Evolutionary conservation across 2,329 filamentous ascomycete species (phyloP), one percentile per base, ranked within the genome.

Genomic region (Alternaria postmessia): DNA sequence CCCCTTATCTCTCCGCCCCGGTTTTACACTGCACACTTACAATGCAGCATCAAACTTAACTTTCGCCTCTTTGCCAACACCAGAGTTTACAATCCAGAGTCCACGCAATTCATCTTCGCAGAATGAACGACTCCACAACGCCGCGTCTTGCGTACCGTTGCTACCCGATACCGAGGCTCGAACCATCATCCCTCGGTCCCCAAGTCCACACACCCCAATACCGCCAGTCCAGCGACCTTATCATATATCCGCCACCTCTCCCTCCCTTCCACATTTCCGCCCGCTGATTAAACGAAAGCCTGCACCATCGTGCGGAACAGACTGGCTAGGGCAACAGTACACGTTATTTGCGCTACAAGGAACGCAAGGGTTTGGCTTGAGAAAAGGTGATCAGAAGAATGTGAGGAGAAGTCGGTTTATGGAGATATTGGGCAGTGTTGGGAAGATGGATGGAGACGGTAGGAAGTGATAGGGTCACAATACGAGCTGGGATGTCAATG

Each of bases 301-400:
- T 1, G 65, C 38, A 1, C 60, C 65, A 4, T 39, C 54, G 1
- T 55, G 65, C 3, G 65, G 62, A 2, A 11, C 34, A 5, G 62
- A 65, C 7, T 67, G 62, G 62, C 16, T 65, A 0, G 41, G 55
- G 14, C 64, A 67, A 22, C 58, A 54, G 52, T 53, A 65, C 11
- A 20, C 32, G 0, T 8, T 67, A 0, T 48, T 63, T 34, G 30
- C 34, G 2, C 7, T 62, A 20, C 43, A 44, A 39, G 53, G 61
- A 2, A 57, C 48, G 5, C 47, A 59, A 3, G 52, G 55, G 0
- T 51, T 51, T 46, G 44, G 52, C 1, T 5, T 57, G n/a, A 32
- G 36, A 0, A 41, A n/a, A 11, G 11, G 18, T 5, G 44, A 32
- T 6, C 36, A 32, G 24, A 44, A 43, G 43, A 43, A 32, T 7